Evolutionary conservation across 2,329 filamentous ascomycete genomes (phyloP).

Genomic region (Aspergillus quadricinctus): DNA sequence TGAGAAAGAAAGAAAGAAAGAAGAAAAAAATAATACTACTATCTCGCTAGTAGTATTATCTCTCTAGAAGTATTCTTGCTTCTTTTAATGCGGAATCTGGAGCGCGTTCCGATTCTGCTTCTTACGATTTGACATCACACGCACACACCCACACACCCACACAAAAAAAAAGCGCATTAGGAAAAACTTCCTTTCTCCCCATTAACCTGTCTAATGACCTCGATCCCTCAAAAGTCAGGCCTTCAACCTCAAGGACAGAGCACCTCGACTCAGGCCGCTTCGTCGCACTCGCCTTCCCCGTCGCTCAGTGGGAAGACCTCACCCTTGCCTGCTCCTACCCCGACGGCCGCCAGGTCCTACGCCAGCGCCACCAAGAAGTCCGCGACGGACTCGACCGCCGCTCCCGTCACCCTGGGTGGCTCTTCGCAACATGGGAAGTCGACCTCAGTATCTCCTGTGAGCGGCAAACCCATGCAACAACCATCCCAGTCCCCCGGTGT

Average conservation of each 20-base stretch:
- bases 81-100: conserved; percentile 20
- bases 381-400: conserved; percentile 49
- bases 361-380: conserved; percentile 59
- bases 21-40: neutral
- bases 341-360: conserved; percentile 54
- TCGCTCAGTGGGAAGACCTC: conserved; percentile 50
- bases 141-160: neutral
- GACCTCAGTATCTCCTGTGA: conserved; percentile 72
- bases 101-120: conserved; percentile 15
- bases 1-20: neutral
- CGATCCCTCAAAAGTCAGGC: conserved; percentile 47
- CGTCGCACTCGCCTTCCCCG: conserved; percentile 42
- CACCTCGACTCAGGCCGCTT: conserved; percentile 48
- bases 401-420: conserved; percentile 52
- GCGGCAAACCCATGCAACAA: conserved; percentile 66
- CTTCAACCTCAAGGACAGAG: conserved; percentile 48
- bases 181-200: conserved; percentile 6
- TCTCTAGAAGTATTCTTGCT: conserved; percentile 10
- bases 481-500: conserved; percentile 41
- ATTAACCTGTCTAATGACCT: conserved; percentile 56
- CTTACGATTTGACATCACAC: conserved; percentile 16
- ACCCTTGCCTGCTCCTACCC: conserved; percentile 50
- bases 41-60: conserved; percentile 15
- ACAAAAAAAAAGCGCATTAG: conserved; percentile 1
- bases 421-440: conserved; percentile 53